Base-by-base conservation (phyloP, 2,329 filamentous ascomycete genomes). In the Myriangium duriaei region DNA sequence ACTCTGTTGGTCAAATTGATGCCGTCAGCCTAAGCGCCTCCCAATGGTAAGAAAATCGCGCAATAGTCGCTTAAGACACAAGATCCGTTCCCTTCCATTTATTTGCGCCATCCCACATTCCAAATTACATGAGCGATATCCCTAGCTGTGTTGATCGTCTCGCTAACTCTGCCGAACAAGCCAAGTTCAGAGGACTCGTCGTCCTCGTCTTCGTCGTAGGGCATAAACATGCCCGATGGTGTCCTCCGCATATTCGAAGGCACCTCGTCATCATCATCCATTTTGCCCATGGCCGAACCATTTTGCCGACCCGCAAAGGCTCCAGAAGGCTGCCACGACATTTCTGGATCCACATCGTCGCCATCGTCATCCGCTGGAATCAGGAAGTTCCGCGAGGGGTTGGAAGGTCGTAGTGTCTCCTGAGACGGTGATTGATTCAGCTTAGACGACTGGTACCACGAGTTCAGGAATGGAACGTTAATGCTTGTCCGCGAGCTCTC, bases 181-280 rank as follows among this genome's bases (percentile, higher is more conserved):
- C 80, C 79, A 36, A 68, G 59, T 5, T 62, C 59, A 40, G 56
- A 52, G 3, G 64, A 58, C 30, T 68, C 54, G 59, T 73, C 68
- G 37, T 71, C 65, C 46, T 85, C 81, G 43, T 76, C 76, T 49
- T 86, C 80, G 49, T 86, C 81, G 49, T 79, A 81, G 5, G 85
- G 83, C 81, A 92, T 87, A 51, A 93, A 81, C 83, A 93, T 92
- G 48, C 85, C 86, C 28, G 84, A 91, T 35, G 76, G 68, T 13
- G 84, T 92, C 48, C 86, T 72, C 45, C 79, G 76, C 67, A 92
- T 78, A 37, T 39, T 39, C 7, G 36, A 32, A 11, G 30, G 36
- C 78, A 57, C 55, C n/a, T 48, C 41, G 15, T 54, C 53, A 9
- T 62, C 59, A 3, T 69, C 60, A 35, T 37, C 71, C 65, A 30